Evolutionary conservation across 2,329 filamentous ascomycete species (phyloP), one percentile per base, ranked within the genome.

Genomic region (Nigrospora sphaerica): DNA sequence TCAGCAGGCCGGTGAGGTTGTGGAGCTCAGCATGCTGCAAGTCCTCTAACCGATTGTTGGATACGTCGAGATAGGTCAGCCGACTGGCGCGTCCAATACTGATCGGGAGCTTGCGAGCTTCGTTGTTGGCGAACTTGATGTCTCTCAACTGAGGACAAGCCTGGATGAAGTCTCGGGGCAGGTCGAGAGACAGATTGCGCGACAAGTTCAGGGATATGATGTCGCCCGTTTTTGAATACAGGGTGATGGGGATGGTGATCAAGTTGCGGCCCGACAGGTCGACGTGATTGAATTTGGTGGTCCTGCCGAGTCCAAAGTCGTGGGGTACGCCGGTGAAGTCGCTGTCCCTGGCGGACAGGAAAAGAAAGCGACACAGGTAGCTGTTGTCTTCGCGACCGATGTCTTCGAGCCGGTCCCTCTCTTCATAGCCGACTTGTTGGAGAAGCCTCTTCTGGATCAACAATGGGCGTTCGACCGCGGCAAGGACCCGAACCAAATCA

Each of bases 331-430:
- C 76, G 52, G 85, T 81, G 58, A 80, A 91, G 42, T 91, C 89
- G 62, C 83, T 91, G 63, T 95, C 86, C 58, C 92, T 88, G 17
- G 87, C 85, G 14, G 92, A 91, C 48, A 96, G 73, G 66, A 98
- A 98, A 49, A 93, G 89, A 69, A 98, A 97, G 6, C 93, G 87
- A 62, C 91, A 95, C 12, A 98, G 77, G 57, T 97, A 98, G 62
- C 91, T 95, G 65, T 97, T 95, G 70, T 98, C 93, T 65, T 98
- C 93, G 47, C 93, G 83, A 28, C 93, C 93, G 44, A 98, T 81
- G 52, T 97, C 93, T 62, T 96, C 92, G 39, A 98, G 82, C 35
- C 82, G 83, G 64, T 98, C 93, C 46, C 81, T 81, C 32, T 89
- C 83, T 47, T 88, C 84, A 60, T 97, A 98, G 11, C 93, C 93